Percentiles rank a stretch among this genome's conserved stretches.
These are phyloP conservation scores for Didymosphaeria variabile DNA, from an alignment of 2,329 filamentous ascomycete genomes.

Conservation along the genomic window DNA sequence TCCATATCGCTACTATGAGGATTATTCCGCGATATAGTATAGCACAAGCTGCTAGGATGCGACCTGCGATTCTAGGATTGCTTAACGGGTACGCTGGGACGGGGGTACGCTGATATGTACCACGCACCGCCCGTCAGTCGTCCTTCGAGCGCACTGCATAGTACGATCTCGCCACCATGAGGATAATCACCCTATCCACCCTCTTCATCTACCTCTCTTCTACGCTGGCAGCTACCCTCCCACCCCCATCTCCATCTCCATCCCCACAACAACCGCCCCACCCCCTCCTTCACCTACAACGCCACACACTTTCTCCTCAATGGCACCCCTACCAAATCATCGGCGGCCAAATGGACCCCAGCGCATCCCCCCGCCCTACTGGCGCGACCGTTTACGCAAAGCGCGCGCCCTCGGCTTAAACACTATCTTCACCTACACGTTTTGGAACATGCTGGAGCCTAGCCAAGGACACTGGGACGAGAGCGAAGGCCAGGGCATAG, in stretches of 20 bases:
- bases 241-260: neutral
- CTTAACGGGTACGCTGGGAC: neutral
- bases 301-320: constrained; percentile 52
- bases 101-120: neutral
- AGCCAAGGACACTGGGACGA: constrained; percentile 51
- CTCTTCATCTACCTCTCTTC: neutral
- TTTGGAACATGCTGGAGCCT: constrained; percentile 61
- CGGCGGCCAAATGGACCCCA: constrained; percentile 63
- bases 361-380: constrained; percentile 58
- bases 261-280: neutral
- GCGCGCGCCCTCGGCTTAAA: constrained; percentile 61
- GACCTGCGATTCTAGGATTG: neutral
- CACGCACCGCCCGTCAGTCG: too few species aligned
- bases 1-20: neutral
- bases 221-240: neutral
- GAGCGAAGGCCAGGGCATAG: constrained; percentile 58
- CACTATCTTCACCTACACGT: constrained; percentile 62
- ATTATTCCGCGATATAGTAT: constrained; percentile 10
- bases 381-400: constrained; percentile 56
- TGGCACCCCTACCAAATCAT: constrained; percentile 56
- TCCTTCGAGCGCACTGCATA: neutral
- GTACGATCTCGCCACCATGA: neutral
- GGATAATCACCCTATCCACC: neutral
- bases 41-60: too few species aligned
- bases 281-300: constrained; percentile 52